Percentiles rank a stretch among this genome's conserved stretches.
Evolutionary conservation across 768 basidiomycete species (phyloP).

Genomic region (Cystoderma amianthinum): DNA sequence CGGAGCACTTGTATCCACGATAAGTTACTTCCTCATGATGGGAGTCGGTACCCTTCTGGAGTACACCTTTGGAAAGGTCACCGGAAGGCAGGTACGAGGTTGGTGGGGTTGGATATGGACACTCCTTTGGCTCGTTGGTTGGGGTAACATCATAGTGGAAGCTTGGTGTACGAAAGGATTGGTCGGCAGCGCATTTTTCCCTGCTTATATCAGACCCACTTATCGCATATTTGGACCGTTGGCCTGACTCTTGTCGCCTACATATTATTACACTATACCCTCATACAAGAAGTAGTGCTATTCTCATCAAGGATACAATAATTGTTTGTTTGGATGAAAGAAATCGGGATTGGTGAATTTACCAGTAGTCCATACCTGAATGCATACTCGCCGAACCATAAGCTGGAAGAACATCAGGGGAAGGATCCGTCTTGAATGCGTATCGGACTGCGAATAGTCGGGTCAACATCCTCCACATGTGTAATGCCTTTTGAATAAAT

Average conservation of each 20-base stretch:
- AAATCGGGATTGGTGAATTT: neutral
- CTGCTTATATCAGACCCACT: neutral
- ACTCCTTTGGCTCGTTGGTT: constrained; percentile 21
- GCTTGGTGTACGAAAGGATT: constrained; percentile 13
- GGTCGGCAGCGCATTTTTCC: constrained; percentile 3
- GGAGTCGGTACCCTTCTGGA: constrained; percentile 34
- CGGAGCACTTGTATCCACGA: constrained; percentile 17
- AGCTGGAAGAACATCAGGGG: too few species aligned
- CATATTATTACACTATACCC: neutral
- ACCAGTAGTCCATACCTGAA: neutral
- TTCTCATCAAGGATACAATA: constrained; percentile 9
- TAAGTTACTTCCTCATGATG: constrained; percentile 35
- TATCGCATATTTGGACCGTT: constrained; percentile 2
- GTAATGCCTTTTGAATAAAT: too few species aligned
- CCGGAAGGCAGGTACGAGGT: constrained; percentile 30
- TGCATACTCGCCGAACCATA: too few species aligned
- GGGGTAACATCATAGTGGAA: constrained; percentile 28
- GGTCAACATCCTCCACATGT: too few species aligned
- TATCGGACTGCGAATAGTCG: too few species aligned
- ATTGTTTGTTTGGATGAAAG: constrained; percentile 4
- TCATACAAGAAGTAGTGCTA: neutral
- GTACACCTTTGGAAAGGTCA: constrained; percentile 20
- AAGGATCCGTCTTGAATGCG: too few species aligned
- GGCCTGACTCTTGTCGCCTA: neutral
- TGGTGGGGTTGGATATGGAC: constrained; percentile 37